phyloP scores from a whole-genome alignment of 2,329 filamentous ascomycete genomes.

The Moelleriella libera region DNA sequence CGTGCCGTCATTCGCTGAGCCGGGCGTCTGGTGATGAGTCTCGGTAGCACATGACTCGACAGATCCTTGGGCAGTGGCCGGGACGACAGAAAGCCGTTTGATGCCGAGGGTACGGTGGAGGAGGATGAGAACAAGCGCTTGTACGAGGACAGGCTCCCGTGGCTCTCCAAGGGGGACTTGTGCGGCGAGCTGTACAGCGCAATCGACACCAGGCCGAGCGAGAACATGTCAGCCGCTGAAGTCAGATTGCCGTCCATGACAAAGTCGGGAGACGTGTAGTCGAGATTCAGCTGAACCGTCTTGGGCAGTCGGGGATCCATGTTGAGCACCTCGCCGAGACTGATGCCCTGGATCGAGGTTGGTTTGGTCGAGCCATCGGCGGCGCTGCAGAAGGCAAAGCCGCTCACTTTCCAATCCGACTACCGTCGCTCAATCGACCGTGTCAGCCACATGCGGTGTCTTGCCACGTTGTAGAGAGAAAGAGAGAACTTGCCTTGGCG shows the following conservation, averaged over 20 bases:
- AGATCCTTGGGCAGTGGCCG: slow-evolving; percentile 70
- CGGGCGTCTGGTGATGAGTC: slow-evolving; percentile 74
- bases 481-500: slow-evolving; percentile 50
- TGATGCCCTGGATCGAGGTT: slow-evolving; percentile 66
- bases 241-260: slow-evolving; percentile 83
- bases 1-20: slow-evolving; percentile 76
- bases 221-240: slow-evolving; percentile 81
- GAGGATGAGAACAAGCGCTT: slow-evolving; percentile 71
- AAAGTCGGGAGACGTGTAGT: slow-evolving; percentile 92
- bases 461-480: not conserved
- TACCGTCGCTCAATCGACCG: slow-evolving; percentile 15
- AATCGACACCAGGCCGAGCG: slow-evolving; percentile 74
- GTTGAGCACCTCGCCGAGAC: slow-evolving; percentile 70
- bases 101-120: slow-evolving; percentile 61
- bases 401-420: slow-evolving; percentile 97
- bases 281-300: slow-evolving; percentile 75
- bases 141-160: slow-evolving; percentile 70
- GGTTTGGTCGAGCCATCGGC: slow-evolving; percentile 61
- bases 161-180: slow-evolving; percentile 67
- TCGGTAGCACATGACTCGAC: slow-evolving; percentile 59
- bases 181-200: slow-evolving; percentile 94
- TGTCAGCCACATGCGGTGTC: not conserved
- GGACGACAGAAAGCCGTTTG: slow-evolving; percentile 75
- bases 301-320: slow-evolving; percentile 72
- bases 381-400: slow-evolving; percentile 78